Base-by-base conservation (phyloP, 768 basidiomycete genomes). In the Lentinula detonsa region DNA sequence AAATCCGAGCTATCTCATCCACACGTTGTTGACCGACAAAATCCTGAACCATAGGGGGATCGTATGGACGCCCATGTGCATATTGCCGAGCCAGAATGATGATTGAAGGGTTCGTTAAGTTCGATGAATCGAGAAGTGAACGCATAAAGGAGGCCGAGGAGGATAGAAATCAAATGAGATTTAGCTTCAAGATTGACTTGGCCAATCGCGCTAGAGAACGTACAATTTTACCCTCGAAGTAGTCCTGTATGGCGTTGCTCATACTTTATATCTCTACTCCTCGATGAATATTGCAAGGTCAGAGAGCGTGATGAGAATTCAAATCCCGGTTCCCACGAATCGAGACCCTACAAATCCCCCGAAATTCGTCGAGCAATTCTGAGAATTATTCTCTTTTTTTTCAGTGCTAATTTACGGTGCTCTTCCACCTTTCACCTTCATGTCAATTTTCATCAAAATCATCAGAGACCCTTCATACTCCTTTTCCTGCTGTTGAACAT, bases 11-110 rank as follows among this genome's bases (percentile, higher is more conserved):
- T 40, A 84, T 74, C 53, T 71, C 65, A 50, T 86, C 85, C 2
- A 83, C 84, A 13, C 74, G 65, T 50, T 77, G 77, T 67, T 87
- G 86, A 1, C 85, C 86, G 57, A 79, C 79, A 71, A 86, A 87
- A 67, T 87, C 86, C 86, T 87, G 40, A 16, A 55, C 34, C 23
- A 45, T 28, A 28, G 3, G 3, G 28, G 28, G 3, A 28, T 28
- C 28, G 28, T 28, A 28, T 28, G 28, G 28, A 28, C 28, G 28
- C 28, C 28, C 28, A 28, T 3, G 28, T 28, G 28, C 28, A 28
- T 28, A 28, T 28, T 3, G 8, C 2, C 37, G 28, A 31, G 35
- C 5, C 16, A 39, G 35, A 57, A 3, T 18, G 31, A 23, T 18
- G 13, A 39, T 9, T 3, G 15, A 3, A 33, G 34, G 28, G 8